Evolutionary conservation across 2,329 filamentous ascomycete species (phyloP).

Genomic region (Phialophora macrospora): DNA sequence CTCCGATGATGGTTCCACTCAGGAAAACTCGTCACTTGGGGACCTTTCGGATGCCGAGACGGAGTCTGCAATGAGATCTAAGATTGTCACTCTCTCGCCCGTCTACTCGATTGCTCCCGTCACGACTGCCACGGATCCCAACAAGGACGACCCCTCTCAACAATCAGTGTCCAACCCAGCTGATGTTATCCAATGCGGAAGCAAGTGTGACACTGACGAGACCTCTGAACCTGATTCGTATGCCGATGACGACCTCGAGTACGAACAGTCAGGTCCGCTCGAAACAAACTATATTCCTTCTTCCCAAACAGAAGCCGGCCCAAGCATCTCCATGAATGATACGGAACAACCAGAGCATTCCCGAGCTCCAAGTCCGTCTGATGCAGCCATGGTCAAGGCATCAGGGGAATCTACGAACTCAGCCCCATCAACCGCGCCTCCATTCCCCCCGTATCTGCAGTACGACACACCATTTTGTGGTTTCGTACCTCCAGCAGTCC

Average conservation of each 20-base stretch:
- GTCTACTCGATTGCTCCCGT: not conserved
- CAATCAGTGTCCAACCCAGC: not conserved
- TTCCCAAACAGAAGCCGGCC: not conserved
- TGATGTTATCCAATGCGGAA: not conserved
- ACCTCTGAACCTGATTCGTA: slow-evolving; percentile 1
- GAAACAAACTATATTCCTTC: not conserved
- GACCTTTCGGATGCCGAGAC: slow-evolving; percentile 17
- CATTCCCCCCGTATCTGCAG: not conserved
- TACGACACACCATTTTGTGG: not conserved
- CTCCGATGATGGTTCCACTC: slow-evolving; percentile 31
- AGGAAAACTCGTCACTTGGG: slow-evolving; percentile 23
- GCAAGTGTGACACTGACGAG: not conserved
- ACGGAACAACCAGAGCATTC: not conserved
- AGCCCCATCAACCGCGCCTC: not conserved
- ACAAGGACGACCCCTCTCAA: not conserved
- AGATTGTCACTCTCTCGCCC: not conserved
- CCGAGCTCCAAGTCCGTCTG: slow-evolving; percentile 46
- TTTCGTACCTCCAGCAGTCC: not conserved
- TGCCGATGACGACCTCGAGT: slow-evolving; percentile 8
- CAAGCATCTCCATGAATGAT: not conserved
- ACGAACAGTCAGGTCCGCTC: slow-evolving; percentile 6
- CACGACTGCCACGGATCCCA: not conserved
- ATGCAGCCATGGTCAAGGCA: slow-evolving; percentile 47
- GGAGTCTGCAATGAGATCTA: not conserved
- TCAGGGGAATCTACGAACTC: slow-evolving; percentile 5